Evolutionary conservation across 2,329 filamentous ascomycete species (phyloP).

Genomic region (Penicillium olsonii): DNA sequence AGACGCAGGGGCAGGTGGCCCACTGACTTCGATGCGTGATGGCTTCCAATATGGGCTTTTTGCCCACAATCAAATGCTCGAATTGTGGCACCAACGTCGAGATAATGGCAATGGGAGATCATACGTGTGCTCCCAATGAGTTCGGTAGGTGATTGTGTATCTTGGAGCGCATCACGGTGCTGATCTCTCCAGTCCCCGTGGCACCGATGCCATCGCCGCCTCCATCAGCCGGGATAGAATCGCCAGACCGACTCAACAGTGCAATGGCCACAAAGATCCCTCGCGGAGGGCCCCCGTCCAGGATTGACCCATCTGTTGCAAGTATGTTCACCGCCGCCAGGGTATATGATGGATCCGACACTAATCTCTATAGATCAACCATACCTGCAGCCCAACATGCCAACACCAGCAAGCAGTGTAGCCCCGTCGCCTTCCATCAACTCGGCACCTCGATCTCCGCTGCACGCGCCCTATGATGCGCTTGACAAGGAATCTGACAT

Average conservation of each 20-base stretch:
- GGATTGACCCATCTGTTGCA: conserved; percentile 59
- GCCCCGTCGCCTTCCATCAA: conserved; percentile 65
- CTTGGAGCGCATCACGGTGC: conserved; percentile 3
- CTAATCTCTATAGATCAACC: conserved; percentile 37
- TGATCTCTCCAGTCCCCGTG: conserved; percentile 11
- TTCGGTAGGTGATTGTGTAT: conserved; percentile 36
- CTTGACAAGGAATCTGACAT: conserved; percentile 47
- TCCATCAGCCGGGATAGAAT: conserved; percentile 29
- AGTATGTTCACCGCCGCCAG: conserved; percentile 50
- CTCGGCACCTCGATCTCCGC: conserved; percentile 48
- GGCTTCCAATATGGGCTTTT: conserved; percentile 61
- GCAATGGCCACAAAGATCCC: conserved; percentile 40
- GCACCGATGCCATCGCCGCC: conserved; percentile 29
- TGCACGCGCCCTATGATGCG: conserved; percentile 39
- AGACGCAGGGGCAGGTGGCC: conserved; percentile 12
- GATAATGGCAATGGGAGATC: conserved; percentile 83
- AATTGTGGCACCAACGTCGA: conserved; percentile 75
- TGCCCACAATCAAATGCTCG: conserved; percentile 87
- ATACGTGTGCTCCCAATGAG: conserved; percentile 62
- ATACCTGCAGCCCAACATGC: conserved; percentile 55
- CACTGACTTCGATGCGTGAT: conserved; percentile 27
- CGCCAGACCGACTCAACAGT: conserved; percentile 23
- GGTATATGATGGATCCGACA: neutral
- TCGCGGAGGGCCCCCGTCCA: conserved; percentile 52
- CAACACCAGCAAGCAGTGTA: conserved; percentile 65